Evolutionary conservation across 257 asterid genomes (phyloP), one percentile per base, ranked within the genome.

Genomic region (Henckelia pumila): DNA sequence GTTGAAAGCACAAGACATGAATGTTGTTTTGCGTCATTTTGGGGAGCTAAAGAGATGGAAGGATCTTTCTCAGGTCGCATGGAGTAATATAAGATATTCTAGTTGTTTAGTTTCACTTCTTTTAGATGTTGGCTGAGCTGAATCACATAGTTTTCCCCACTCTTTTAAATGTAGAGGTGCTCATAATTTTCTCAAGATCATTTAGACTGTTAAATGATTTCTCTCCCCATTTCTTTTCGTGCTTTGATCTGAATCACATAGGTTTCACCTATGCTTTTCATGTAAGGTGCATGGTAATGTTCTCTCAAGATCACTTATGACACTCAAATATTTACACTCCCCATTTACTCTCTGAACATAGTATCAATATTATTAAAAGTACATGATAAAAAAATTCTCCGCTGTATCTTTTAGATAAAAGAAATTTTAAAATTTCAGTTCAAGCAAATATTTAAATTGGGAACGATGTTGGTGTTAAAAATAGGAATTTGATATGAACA

Each of bases 11-110:
- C 90, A 81, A 59, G 97, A 90, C 70, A 70, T 84, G 82, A 93
- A 93, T 83, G 80, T 85, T 57, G 81, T 86, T 73, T 78, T 93
- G 87, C 96, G 97, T 47, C 82, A 85, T 79, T 90, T 88, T 32
- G 96, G 94, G 73, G 84, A 84, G 73, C 77, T 81, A 35, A 86
- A 71, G 82, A 77, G 92, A 84, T 62, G 80, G 85, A 74, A 79
- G 81, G 97, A 93, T 76, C 85, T 91, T 73, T 78, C 73, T 52
- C 86, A 93, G 97, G 99, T 93, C 79, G 70, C 13, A 63, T 68
- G 59, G 67, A 16, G 62, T 50, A 32, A 47, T 62, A 59, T 59
- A 66, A 73, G 63, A 37, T 37, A 37, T 10, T 37, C 17, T 37
- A 10, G 10, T 58, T 63, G 71, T 56, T 22, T n/a, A 49, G 68